These are phyloP conservation scores for Pythium rishiriense DNA, from an alignment of 352 stramenopile species.

Conservation along the genomic window DNA sequence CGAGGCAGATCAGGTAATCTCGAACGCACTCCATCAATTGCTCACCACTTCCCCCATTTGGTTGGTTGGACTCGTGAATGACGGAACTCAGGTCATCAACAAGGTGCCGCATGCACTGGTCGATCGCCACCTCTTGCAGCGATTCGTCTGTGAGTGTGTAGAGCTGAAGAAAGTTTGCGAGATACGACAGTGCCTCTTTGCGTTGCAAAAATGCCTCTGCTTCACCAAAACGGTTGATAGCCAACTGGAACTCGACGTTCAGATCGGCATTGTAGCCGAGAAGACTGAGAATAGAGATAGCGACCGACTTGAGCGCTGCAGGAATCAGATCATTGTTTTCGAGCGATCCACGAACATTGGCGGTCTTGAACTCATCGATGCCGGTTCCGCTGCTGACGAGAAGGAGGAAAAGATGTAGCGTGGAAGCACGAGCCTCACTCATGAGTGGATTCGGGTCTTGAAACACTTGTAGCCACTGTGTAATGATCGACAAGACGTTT, in stretches of 20 bases:
- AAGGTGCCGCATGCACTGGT: slow-evolving; percentile 54
- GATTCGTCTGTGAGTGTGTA: slow-evolving; percentile 56
- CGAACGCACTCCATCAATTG: slow-evolving; percentile 5
- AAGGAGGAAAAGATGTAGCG: slow-evolving; percentile 56
- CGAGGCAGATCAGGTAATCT: slow-evolving; percentile 38
- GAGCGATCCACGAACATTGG: slow-evolving; percentile 46
- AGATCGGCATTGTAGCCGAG: slow-evolving; percentile 72
- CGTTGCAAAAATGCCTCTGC: slow-evolving; percentile 18
- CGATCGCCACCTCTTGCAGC: slow-evolving; percentile 47
- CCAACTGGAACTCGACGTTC: slow-evolving; percentile 57
- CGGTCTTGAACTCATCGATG: slow-evolving; percentile 57
- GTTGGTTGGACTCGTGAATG: slow-evolving; percentile 18
- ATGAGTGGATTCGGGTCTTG: slow-evolving; percentile 18
- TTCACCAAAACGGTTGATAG: slow-evolving; percentile 41
- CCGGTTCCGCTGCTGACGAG: slow-evolving; percentile 54
- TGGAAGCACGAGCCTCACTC: slow-evolving; percentile 36
- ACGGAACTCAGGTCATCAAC: slow-evolving; percentile 23
- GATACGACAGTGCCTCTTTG: slow-evolving; percentile 49
- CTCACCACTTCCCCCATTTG: slow-evolving; percentile 9
- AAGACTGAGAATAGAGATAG: slow-evolving; percentile 60
- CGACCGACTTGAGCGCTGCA: slow-evolving; percentile 50
- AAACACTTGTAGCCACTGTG: slow-evolving; percentile 45
- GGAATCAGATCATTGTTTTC: slow-evolving; percentile 61
- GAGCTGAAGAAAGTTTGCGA: slow-evolving; percentile 66
- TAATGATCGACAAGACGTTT: slow-evolving; percentile 29